Evolutionary conservation across 2,329 filamentous ascomycete genomes (phyloP).

Genomic region (Chaetomiaceae sp.): DNA sequence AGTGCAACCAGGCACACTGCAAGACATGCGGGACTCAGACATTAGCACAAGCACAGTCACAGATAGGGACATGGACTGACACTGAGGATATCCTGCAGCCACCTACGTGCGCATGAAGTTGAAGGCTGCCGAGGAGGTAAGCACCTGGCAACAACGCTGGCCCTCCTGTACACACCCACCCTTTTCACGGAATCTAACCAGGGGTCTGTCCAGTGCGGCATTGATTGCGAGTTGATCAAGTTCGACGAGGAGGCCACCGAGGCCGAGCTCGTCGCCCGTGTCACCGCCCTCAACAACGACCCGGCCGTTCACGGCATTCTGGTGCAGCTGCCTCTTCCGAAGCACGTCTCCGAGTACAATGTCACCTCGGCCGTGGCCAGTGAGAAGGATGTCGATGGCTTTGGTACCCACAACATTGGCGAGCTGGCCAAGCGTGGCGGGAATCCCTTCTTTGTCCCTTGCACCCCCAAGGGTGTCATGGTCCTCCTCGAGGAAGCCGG

Average conservation of each 20-base stretch:
- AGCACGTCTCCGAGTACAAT: conserved; percentile 82
- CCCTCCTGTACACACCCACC: not conserved
- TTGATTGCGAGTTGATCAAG: conserved; percentile 80
- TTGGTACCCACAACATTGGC: conserved; percentile 89
- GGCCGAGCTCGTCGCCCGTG: conserved; percentile 77
- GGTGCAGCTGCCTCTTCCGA: conserved; percentile 86
- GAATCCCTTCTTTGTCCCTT: conserved; percentile 82
- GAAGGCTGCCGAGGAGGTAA: conserved; percentile 88
- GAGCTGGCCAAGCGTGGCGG: conserved; percentile 95
- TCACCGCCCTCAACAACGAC: conserved; percentile 81
- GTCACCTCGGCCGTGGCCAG: conserved; percentile 87
- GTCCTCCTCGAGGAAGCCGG: conserved; percentile 79
- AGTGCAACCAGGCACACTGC: conserved; percentile 1
- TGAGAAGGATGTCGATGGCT: conserved; percentile 97
- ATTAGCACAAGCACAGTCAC: no score
- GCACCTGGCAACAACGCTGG: conserved; percentile 20
- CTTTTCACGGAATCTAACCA: conserved; percentile 14
- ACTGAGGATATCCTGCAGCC: conserved; percentile 44
- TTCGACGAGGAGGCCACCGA: conserved; percentile 78
- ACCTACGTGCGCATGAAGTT: conserved; percentile 99
- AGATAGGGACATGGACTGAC: not conserved
- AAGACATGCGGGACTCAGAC: no score
- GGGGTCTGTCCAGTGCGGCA: conserved; percentile 64
- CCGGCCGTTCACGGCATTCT: conserved; percentile 82
- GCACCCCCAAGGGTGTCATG: conserved; percentile 97